phyloP scores from a whole-genome alignment of 2,329 filamentous ascomycete genomes.

The Trichothecium sympodiale region DNA sequence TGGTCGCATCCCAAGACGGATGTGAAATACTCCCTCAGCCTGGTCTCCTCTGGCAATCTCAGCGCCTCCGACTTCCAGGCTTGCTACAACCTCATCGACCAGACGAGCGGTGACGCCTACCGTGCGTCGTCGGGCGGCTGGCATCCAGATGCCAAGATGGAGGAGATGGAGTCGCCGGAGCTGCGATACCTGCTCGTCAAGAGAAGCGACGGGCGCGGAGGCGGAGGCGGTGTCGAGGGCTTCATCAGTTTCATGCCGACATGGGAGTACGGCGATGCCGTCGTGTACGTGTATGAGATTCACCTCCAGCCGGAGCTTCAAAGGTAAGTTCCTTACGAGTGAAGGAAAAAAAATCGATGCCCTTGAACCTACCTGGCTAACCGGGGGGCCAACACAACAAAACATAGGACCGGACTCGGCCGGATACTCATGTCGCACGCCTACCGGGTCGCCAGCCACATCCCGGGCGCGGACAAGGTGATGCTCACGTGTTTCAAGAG shows the following conservation, averaged over 20 bases:
- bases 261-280: conserved; percentile 51
- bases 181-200: conserved; percentile 59
- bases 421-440: conserved; percentile 46
- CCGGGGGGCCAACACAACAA: too few species aligned
- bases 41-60: conserved; percentile 30
- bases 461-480: conserved; percentile 47
- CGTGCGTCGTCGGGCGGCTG: conserved; percentile 50
- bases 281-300: conserved; percentile 72
- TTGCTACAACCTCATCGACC: conserved; percentile 47
- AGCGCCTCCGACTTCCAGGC: conserved; percentile 31
- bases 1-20: conserved; percentile 42
- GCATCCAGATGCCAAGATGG: conserved; percentile 47
- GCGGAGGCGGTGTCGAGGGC: conserved; percentile 25
- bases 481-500: conserved; percentile 65
- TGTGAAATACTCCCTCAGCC: conserved; percentile 28
- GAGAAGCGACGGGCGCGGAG: conserved; percentile 10
- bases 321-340: too few species aligned
- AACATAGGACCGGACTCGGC: conserved; percentile 49
- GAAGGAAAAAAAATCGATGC: too few species aligned
- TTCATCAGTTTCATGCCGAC: conserved; percentile 65
- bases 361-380: too few species aligned
- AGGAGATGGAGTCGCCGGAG: conserved; percentile 57
- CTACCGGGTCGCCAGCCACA: conserved; percentile 38
- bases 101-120: conserved; percentile 56
- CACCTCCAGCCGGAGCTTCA: conserved; percentile 49